Base-by-base conservation (phyloP, 2,329 filamentous ascomycete species). In the Pseudocercospora musae region DNA sequence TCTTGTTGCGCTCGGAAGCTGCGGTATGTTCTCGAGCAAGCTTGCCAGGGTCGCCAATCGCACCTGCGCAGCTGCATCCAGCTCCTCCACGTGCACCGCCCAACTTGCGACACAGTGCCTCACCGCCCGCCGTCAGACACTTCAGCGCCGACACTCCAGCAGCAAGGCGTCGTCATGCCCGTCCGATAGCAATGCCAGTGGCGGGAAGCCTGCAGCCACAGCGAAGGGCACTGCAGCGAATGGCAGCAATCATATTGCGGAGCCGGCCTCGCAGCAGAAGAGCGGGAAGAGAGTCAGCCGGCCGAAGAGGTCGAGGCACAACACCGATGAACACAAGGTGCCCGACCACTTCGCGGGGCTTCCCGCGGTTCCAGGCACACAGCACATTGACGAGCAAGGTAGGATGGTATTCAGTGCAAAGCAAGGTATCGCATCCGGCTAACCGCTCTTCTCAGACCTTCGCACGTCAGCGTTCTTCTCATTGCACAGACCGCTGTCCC, bases 401-500 rank as follows among this genome's bases (percentile, higher is more conserved):
- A 62, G 50, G 57, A 25, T 62, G 57, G 64, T 15, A 7, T 20
- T 18, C 33, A 21, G 6, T 20, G 20, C 5, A 8, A 10, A 11
- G 23, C 53, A 57, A 46, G 25, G 48, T 18, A 8, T 13, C 33
- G n/a, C 23, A 21, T 18, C 11, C 21, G 25, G 55, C 29, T 40
- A 53, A 57, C 27, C 11, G 37, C 66, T 4, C 68, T 53, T 23
- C 48, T 25, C 62, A 98, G 95, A 96, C 73, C 84, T 98, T 64
- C 89, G 90, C 66, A 82, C 96, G 50, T 95, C 94, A 7, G 89
- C 89, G 63, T 98, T 99, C 83, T 98, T 98, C 82, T 96, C 93
- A 66, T 89, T 96, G 68, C 92, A 99, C 79, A 88, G 95, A 65
- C 95, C 95, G 50, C 94, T 99, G 73, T 96, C 92, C 59, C 87